Conservation (phyloP, 345 rosid species). For the thale cress (Arabidopsis thaliana) region DNA sequence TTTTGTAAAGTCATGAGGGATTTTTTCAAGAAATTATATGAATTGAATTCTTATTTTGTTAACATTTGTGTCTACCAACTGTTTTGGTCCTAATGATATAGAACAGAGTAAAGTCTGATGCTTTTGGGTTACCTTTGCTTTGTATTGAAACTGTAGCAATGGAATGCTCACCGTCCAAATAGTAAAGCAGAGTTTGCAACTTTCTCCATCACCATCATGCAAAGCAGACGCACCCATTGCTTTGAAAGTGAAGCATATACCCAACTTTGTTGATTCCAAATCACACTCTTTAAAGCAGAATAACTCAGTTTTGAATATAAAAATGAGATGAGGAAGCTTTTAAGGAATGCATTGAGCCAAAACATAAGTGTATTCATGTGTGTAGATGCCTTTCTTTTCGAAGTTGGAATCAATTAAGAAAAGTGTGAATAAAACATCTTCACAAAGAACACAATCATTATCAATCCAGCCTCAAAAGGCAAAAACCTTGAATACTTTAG, state of each 20-base stretch:
- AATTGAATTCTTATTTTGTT: slow-evolving; percentile 17
- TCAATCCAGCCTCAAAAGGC: slow-evolving; percentile 10
- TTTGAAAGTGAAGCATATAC: slow-evolving; percentile 42
- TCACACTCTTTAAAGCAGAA: slow-evolving; percentile 16
- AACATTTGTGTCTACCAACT: slow-evolving; percentile 33
- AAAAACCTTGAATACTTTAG: background rate
- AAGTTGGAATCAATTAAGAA: slow-evolving; percentile 32
- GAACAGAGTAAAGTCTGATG: slow-evolving; percentile 20
- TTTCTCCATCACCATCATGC: slow-evolving; percentile 27
- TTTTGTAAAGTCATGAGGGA: slow-evolving; percentile 26
- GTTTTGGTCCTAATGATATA: slow-evolving; percentile 14
- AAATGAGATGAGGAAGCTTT: slow-evolving; percentile 40
- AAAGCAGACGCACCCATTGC: slow-evolving; percentile 33
- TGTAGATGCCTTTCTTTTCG: slow-evolving; percentile 21
- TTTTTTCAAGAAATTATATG: slow-evolving; percentile 24
- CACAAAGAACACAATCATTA: slow-evolving; percentile 32
- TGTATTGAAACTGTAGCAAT: slow-evolving; percentile 45
- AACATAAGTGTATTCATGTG: slow-evolving; percentile 36
- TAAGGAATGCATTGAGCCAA: slow-evolving; percentile 40
- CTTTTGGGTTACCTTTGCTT: slow-evolving; percentile 35
- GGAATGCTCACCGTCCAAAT: slow-evolving; percentile 42
- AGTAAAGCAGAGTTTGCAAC: slow-evolving; percentile 34
- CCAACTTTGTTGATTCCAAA: slow-evolving; percentile 30
- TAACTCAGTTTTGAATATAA: slow-evolving; percentile 10
- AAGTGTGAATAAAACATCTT: slow-evolving; percentile 14